Evolutionary conservation across 371 early-diverging fungal genomes (phyloP), one percentile per base, ranked within the genome.

Genomic region (Syncephalastrum contaminatum): DNA sequence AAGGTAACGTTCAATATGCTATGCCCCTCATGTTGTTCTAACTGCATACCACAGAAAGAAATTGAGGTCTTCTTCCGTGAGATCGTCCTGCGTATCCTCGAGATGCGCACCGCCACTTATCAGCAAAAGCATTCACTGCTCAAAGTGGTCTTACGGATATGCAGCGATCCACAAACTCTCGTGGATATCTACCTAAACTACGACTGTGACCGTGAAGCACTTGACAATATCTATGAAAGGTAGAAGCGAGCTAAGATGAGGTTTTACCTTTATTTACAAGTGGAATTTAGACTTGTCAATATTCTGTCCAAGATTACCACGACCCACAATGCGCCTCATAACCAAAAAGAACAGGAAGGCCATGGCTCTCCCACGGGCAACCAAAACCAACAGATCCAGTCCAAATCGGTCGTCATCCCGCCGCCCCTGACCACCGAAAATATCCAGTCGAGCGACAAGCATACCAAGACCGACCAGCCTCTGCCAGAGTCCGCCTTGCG

Each of bases 121-220:
- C 77, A 78, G 39, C 84, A 84, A 57, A 78, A 79, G 50, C 71
- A 74, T 36, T 67, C 76, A 2, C 30, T 84, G 30, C 48, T 84
- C 10, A 80, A 72, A 39, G 66, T 78, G 20, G 64, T 83, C 2
- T 48, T 77, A 10, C 60, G 66, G 41, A 69, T 79, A 51, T 82
- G 94, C 55, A 70, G 81, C 24, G 90, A 92, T 60, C 93, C 96
- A n/a, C 83, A 88, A 41, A 81, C 92, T 0, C 72, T 97, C 8
- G 96, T 98, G 4, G 99, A 98, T 63, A 81, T 98, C 25, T 98
- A 96, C 56, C 78, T 98, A 40, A 97, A 97, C 73, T 97, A 96
- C 66, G 99, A 98, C 70, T 98, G 99, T 67, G 92, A 78, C 58
- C 47, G 71, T 10, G 65, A 65, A 43, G 75, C 82, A 2, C 27